Evolutionary conservation across 2,329 filamentous ascomycete genomes (phyloP), one percentile per base, ranked within the genome.

Genomic region (Pyrenochaeta sp.): DNA sequence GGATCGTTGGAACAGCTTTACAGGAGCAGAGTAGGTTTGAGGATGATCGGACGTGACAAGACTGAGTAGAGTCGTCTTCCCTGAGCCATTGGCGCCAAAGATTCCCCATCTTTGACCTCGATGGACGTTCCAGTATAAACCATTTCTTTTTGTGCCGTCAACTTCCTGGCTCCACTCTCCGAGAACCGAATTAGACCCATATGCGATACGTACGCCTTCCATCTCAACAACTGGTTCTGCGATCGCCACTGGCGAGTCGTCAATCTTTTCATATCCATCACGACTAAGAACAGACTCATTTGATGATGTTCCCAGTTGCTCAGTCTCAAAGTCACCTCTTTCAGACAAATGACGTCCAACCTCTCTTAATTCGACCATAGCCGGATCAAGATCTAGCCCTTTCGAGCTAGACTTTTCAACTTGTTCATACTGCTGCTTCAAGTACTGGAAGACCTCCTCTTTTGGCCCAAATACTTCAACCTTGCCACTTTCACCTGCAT

Each of bases 11-110:
- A 99, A 97, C 10, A 96, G 79, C 57, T 83, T 87, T 48, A 99
- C 87, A 0, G 93, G 92, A 17, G 92, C 82, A 0, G 89, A 90
- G 69, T 97, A 99, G 0, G 92, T 86, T 70, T 97, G 93, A 0
- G 94, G 94, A 61, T 99, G 94, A 63, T 99, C 94, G 1, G 93
- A 97, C 47, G 90, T 95, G 46, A 99, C 88, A 5, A 99, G 80
- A 4, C 91, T 94, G 19, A 97, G 82, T 26, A 99, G 81, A 0
- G 94, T 99, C 0, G 94, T 99, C 76, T 99, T 99, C 13, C 94
- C 94, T 1, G 90, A 96, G 9, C 88, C 94, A 60, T 99, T 97
- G 21, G 92, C 88, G 0, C 94, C 94, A 63, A 99, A 94, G 13
- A 97, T 82, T 3, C 89, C 93, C 88, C 91, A 96, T 51, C 92